Conservation (phyloP, 164 flowering plant species). For the Umbellularia californica region DNA sequence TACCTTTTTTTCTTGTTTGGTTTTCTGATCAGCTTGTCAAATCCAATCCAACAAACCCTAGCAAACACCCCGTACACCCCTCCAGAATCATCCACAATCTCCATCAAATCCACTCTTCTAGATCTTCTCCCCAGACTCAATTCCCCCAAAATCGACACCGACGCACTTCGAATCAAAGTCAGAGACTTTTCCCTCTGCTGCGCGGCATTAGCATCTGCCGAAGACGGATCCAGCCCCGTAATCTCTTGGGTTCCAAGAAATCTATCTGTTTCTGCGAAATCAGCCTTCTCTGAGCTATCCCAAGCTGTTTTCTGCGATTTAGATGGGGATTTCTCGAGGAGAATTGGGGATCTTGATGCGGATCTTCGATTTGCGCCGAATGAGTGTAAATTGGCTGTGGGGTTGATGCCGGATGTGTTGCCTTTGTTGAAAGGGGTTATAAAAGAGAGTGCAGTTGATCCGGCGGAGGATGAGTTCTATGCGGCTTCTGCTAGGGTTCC, state of each 20-base stretch:
- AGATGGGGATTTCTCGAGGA: conserved; percentile 13
- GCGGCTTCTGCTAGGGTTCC: conserved; percentile 76
- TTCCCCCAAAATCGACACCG: conserved; percentile 3
- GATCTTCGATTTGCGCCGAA: conserved; percentile 27
- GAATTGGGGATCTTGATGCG: conserved; percentile 30
- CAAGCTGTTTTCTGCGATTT: conserved; percentile 22
- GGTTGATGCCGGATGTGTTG: conserved; percentile 56
- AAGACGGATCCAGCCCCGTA: conserved; percentile 24
- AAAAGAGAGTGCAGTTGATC: conserved; percentile 64
- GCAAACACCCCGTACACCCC: conserved; percentile 34
- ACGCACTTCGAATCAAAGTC: conserved; percentile 21
- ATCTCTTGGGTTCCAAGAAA: conserved; percentile 61
- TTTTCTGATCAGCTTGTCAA: conserved; percentile 40
- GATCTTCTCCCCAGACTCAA: conserved; percentile 38
- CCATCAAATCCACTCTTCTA: conserved; percentile 47
- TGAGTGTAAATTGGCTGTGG: conserved; percentile 48
- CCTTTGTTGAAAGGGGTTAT: conserved; percentile 58
- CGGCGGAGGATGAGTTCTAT: conserved; percentile 43
- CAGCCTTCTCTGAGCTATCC: conserved; percentile 43
- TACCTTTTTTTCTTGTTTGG: not conserved
- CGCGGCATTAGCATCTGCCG: conserved; percentile 53
- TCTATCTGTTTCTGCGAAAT: conserved; percentile 33
- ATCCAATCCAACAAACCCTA: conserved; percentile 39
- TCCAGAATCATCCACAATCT: conserved; percentile 41
- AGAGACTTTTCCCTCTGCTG: conserved; percentile 62